These are phyloP conservation scores for Phytophthora syringae DNA, from an alignment of 352 stramenopile species.

Conservation along the genomic window DNA sequence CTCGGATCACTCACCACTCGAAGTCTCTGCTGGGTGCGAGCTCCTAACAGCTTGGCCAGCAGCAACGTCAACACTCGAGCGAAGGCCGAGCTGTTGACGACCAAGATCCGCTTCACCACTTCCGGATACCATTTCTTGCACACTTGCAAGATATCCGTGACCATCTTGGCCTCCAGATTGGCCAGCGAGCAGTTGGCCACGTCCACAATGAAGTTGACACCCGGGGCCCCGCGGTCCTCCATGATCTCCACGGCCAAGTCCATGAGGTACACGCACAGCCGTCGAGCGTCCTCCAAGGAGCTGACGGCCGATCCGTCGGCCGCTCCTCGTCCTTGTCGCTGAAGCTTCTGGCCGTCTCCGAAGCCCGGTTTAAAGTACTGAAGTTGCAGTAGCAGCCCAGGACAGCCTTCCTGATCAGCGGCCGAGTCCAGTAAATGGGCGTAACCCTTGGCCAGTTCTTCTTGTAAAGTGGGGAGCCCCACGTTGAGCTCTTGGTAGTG, in stretches of 20 bases:
- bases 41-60: slow-evolving; percentile 54
- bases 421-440: slow-evolving; percentile 71
- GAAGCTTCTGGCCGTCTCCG: slow-evolving; percentile 56
- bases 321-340: slow-evolving; percentile 55
- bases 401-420: slow-evolving; percentile 54
- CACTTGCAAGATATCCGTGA: slow-evolving; percentile 66
- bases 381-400: slow-evolving; percentile 65
- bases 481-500: slow-evolving; percentile 74
- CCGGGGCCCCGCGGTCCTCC: slow-evolving; percentile 68
- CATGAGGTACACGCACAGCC: slow-evolving; percentile 80
- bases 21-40: slow-evolving; percentile 57
- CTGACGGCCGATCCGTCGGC: slow-evolving; percentile 61
- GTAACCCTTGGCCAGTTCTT: slow-evolving; percentile 79
- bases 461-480: slow-evolving; percentile 58
- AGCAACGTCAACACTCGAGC: slow-evolving; percentile 61
- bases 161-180: slow-evolving; percentile 68
- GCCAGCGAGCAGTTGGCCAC: slow-evolving; percentile 51
- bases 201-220: slow-evolving; percentile 75
- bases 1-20: slow-evolving; percentile 47
- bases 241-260: slow-evolving; percentile 76
- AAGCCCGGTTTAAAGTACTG: slow-evolving; percentile 73
- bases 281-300: slow-evolving; percentile 68
- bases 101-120: slow-evolving; percentile 61
- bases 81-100: slow-evolving; percentile 69
- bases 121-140: slow-evolving; percentile 74